These are phyloP conservation scores for Apiotrichum siamense DNA, from an alignment of 1,284 basidiomycete species.

Conservation along the genomic window DNA sequence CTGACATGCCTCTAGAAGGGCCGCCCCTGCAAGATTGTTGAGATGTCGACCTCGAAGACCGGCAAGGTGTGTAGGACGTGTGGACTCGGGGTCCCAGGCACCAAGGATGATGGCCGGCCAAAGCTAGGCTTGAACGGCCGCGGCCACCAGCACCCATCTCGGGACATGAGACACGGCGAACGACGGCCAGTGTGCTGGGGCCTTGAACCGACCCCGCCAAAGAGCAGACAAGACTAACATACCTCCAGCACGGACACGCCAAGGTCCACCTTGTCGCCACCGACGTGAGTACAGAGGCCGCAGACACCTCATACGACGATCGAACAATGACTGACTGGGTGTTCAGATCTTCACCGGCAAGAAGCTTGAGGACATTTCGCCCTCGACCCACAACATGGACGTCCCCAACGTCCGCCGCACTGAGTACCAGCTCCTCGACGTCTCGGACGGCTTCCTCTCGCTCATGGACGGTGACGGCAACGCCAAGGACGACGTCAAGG, in stretches of 20 bases:
- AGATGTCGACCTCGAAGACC: conserved; percentile 97
- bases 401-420: conserved; percentile 88
- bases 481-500: conserved; percentile 90
- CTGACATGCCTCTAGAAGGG: conserved; percentile 35
- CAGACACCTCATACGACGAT: neutral
- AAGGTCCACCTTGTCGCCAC: conserved; percentile 97
- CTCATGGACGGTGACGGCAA: conserved; percentile 79
- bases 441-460: conserved; percentile 88
- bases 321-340: neutral
- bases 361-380: conserved; percentile 96
- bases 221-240: neutral
- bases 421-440: conserved; percentile 90
- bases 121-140: too few relatives aligned
- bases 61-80: conserved; percentile 49
- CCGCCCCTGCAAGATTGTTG: conserved; percentile 97
- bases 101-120: too few relatives aligned
- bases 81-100: neutral
- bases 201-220: too few relatives aligned
- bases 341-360: conserved; percentile 87
- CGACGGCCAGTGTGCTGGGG: too few relatives aligned
- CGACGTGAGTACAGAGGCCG: conserved; percentile 62
- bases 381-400: conserved; percentile 74
- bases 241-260: conserved; percentile 89
- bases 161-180: too few relatives aligned
- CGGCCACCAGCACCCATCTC: too few relatives aligned